A percentile compares a stretch with the other conserved stretches of the same genome.
phyloP scores from a whole-genome alignment of 805 yeast species.

The Hyphopichia homilentoma region DNA sequence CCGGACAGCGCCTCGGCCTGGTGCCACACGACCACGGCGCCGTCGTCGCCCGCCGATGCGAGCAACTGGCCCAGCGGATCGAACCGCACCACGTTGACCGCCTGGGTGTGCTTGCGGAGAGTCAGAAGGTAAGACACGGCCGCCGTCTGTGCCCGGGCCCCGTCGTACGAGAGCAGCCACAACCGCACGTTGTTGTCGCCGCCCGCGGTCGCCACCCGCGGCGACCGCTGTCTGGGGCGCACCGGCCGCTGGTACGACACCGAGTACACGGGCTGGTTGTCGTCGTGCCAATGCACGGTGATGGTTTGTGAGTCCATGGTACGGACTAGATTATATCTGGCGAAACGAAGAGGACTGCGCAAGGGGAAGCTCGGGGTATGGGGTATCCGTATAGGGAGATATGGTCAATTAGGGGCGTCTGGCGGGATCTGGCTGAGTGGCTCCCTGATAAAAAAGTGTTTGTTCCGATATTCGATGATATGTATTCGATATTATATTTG shows the following conservation, averaged over 20 bases:
- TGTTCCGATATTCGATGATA: no score
- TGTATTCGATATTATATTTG: no score
- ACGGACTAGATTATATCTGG: no score
- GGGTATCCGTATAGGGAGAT: neutral
- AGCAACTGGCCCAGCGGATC: conserved; percentile 63
- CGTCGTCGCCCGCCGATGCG: conserved; percentile 96
- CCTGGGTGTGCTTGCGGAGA: conserved; percentile 84
- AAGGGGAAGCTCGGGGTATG: conserved; percentile 1
- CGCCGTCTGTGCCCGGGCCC: conserved; percentile 3
- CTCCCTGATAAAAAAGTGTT: no score
- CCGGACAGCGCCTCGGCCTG: no score
- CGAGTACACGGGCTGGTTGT: conserved; percentile 69
- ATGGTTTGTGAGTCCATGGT: conserved; percentile 42
- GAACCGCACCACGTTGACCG: conserved; percentile 88
- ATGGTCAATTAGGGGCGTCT: neutral
- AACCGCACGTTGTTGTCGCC: conserved; percentile 88
- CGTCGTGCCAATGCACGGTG: conserved; percentile 72
- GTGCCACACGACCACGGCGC: conserved; percentile 79
- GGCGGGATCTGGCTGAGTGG: no score
- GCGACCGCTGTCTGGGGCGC: conserved; percentile 11
- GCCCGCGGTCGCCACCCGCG: conserved; percentile 82
- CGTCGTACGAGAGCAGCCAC: conserved; percentile 28
- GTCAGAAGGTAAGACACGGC: conserved; percentile 76
- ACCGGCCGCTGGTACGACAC: conserved; percentile 60
- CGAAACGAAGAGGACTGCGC: no score